A percentile compares a stretch with the other conserved stretches of the same genome.
These are phyloP conservation scores for Porphyra umbilicalis DNA, from an alignment of 31 red algal genomes.

Conservation along the genomic window DNA sequence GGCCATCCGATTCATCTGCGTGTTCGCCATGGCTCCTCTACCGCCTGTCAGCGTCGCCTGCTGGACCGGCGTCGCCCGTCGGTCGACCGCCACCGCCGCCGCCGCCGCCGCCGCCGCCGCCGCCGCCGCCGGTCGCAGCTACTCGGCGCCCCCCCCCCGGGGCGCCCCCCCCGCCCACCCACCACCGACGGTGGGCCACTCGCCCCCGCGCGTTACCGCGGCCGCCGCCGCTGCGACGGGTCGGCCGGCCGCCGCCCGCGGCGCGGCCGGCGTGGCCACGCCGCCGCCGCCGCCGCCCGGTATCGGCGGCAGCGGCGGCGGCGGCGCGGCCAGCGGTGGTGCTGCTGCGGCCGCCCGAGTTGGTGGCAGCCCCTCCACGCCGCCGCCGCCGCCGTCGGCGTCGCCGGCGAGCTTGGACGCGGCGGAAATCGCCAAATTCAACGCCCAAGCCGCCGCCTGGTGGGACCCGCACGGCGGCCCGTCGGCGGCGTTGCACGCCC, in stretches of 20 bases:
- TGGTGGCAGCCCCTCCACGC: conserved; percentile 3
- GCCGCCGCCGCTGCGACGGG: neutral
- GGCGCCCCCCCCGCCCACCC: neutral
- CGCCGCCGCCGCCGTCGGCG: neutral
- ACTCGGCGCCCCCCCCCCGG: neutral
- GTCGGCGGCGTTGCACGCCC: conserved; percentile 69
- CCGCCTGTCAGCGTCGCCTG: neutral
- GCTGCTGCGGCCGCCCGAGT: neutral
- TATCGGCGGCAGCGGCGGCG: neutral
- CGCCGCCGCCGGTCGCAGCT: neutral
- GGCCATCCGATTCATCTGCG: neutral
- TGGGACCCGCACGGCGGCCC: conserved; percentile 63
- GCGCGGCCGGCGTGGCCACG: neutral
- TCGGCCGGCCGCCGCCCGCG: neutral
- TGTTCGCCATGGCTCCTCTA: neutral
- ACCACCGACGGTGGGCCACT: neutral
- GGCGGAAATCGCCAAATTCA: conserved; percentile 73
- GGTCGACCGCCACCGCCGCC: neutral
- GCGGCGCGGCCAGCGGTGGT: neutral
- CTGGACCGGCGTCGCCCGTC: neutral
- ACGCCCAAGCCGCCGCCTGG: conserved; percentile 67
- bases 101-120: neutral
- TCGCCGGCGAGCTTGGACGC: conserved; percentile 33
- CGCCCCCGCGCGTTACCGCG: neutral
- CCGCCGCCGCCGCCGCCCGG: neutral